Evolutionary conservation across 2,329 filamentous ascomycete species (phyloP), one percentile per base, ranked within the genome.

Genomic region (Aspergillus novofumigatus): DNA sequence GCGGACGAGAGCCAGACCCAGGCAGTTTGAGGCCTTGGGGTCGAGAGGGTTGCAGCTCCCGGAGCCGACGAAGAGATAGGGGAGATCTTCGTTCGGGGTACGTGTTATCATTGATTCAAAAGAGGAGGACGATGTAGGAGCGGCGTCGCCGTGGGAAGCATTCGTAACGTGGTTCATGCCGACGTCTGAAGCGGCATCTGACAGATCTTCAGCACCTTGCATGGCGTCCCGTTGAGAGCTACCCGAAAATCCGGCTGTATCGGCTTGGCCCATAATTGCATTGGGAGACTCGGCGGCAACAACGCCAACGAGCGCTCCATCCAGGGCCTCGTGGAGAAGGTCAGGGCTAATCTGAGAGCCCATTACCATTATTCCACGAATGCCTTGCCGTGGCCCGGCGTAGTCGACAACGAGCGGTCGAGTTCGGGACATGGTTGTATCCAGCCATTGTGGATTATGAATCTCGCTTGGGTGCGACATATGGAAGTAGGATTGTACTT

Each of bases 401-500:
- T 84, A 86, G 41, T 72, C 68, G 53, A 85, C 78, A 20, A 76
- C 71, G 71, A 81, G 80, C 0, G 82, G 80, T 9, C 72, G 69
- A 21, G 73, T 68, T 10, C 69, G 69, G 7, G 76, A 77, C 8
- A 86, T 71, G 0, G 82, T 76, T 3, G 70, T 70, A 3, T 73
- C 64, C 25, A 72, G 71, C 81, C 82, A 86, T 3, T 71, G 63
- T 2, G 73, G 68, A 41, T 67, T 68, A 29, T 56, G 62, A 23
- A 67, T 47, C 42, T 65, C 63, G 32, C 54, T 58, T 8, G 69
- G 66, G 42, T 69, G 68, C 20, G 69, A 68, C 64, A 71, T 63
- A 65, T 86, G 84, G 67, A 86, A 86, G 65, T 86, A 86, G 1
- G 83, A 83, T 60, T 85, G 79, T 60, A 80, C 82, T 59, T 85